phyloP scores from a whole-genome alignment of 2,329 filamentous ascomycete species.

The Fusarium pininemorale region DNA sequence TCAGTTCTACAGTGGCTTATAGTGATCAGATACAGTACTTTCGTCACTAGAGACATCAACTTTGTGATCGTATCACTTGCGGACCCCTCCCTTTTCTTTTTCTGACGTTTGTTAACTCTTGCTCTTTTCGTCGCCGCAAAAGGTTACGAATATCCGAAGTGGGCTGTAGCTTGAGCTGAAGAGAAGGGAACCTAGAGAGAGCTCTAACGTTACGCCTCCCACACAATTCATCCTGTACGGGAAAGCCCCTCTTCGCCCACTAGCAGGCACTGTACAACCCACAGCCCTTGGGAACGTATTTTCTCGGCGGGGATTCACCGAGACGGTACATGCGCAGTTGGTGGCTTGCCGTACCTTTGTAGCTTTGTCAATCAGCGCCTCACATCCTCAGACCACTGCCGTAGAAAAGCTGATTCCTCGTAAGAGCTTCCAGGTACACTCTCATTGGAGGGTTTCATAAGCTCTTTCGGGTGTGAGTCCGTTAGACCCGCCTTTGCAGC shows the following conservation, averaged over 20 bases:
- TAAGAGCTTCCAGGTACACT: slow-evolving; percentile 14
- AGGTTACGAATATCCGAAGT: slow-evolving; percentile 22
- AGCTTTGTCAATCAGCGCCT: slow-evolving; percentile 7
- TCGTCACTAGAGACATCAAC: background rate
- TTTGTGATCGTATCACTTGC: background rate
- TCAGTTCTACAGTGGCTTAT: background rate
- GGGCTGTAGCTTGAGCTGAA: slow-evolving; percentile 37
- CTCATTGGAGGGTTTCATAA: slow-evolving; percentile 29
- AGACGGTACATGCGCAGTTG: slow-evolving; percentile 11
- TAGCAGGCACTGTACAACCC: slow-evolving; percentile 11
- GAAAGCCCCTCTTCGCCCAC: slow-evolving; percentile 11
- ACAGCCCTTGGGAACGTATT: slow-evolving; percentile 17
- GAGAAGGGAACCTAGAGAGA: slow-evolving; percentile 11
- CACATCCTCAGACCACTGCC: slow-evolving; percentile 34
- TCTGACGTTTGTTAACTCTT: background rate
- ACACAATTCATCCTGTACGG: background rate
- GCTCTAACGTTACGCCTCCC: slow-evolving; percentile 5
- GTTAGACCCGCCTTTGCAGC: slow-evolving; percentile 21
- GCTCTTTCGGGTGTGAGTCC: slow-evolving; percentile 20
- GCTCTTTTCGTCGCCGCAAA: slow-evolving; percentile 2
- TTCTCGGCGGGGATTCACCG: background rate
- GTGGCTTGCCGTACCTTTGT: slow-evolving; percentile 13
- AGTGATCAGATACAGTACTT: background rate
- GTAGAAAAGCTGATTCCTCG: background rate
- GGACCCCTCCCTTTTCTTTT: background rate